These are phyloP conservation scores for Fusarium sororula DNA, from an alignment of 2,329 filamentous ascomycete genomes.

Conservation along the genomic window DNA sequence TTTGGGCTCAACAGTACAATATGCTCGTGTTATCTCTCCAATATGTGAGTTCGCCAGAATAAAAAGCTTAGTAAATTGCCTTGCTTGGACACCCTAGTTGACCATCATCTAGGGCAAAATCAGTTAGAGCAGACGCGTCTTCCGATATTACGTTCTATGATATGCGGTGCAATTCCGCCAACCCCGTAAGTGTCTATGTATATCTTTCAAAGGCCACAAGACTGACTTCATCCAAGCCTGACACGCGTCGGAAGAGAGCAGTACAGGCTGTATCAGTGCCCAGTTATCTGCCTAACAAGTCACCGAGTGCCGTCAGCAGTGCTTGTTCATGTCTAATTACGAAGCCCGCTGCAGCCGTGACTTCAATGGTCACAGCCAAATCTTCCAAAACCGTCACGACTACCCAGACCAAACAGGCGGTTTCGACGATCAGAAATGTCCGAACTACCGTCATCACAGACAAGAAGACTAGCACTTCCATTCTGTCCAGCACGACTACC, in stretches of 20 bases:
- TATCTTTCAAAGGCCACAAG: not conserved
- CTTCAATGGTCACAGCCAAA: not conserved
- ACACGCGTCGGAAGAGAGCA: not conserved
- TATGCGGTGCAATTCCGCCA: not conserved
- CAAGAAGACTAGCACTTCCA: not conserved
- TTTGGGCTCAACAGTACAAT: not conserved
- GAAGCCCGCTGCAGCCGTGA: not conserved
- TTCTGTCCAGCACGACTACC: not conserved
- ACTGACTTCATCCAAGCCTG: not conserved
- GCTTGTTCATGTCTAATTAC: not conserved
- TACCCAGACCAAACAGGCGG: not conserved
- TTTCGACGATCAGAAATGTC: not conserved
- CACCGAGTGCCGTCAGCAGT: not conserved
- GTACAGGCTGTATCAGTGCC: not conserved
- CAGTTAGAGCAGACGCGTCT: not conserved
- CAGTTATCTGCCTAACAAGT: not conserved
- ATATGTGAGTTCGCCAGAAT: not conserved
- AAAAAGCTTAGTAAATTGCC: not conserved
- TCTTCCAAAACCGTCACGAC: not conserved
- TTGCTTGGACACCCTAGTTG: not conserved
- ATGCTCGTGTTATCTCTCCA: not conserved
- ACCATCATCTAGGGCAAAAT: not conserved
- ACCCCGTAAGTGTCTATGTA: not conserved
- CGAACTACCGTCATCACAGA: not conserved
- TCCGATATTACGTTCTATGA: not conserved